Base-by-base conservation (phyloP, 768 basidiomycete genomes). In the Lanmaoa rubissima region DNA sequence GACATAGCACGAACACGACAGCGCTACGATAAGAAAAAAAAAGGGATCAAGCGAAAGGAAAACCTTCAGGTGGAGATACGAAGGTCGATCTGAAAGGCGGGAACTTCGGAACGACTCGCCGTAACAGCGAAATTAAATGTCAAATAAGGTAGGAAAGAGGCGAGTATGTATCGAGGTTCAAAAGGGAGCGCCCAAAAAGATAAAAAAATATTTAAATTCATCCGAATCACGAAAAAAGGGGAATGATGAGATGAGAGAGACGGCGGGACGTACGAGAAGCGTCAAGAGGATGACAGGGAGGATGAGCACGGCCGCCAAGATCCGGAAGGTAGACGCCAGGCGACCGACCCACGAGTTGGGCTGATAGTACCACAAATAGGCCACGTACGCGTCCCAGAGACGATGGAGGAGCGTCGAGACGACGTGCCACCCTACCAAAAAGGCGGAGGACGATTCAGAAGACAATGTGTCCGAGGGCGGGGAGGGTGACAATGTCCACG, bases 321-420 rank as follows among this genome's bases (percentile, higher is more conserved):
- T 69, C 53, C 88, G 86, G 62, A 80, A 87, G 7, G 75, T 75
- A 40, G 80, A 85, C 17, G 90, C 87, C 36, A 81, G 76, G 57
- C 78, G 81, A 40, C 78, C 81, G 47, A 92, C 85, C 84, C 82
- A 87, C 4, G 90, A 91, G 40, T 77, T 74, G 3, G 81, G 76
- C 45, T 81, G 68, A 63, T 88, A 90, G 62, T 80, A 72, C 81
- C 83, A 87, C 24, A 92, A 76, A 63, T 86, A 77, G 36, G 81
- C 72, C 53, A 85, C 60, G 63, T 92, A 92, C 56, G 74, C 75
- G 21, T 76, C 65, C 87, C 87, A 90, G 36, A 88, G 61, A 7
- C 74, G 67, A 31, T 65, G 63, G 4, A 81, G 82, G 39, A 78
- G 34, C 5, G 57, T 39, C 26, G 34, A 26, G 5, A 47, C 50